Evolutionary conservation across 129 eudicot genomes (phyloP), one percentile per base, ranked within the genome.

Genomic region (Centrapalus pauciflorus): DNA sequence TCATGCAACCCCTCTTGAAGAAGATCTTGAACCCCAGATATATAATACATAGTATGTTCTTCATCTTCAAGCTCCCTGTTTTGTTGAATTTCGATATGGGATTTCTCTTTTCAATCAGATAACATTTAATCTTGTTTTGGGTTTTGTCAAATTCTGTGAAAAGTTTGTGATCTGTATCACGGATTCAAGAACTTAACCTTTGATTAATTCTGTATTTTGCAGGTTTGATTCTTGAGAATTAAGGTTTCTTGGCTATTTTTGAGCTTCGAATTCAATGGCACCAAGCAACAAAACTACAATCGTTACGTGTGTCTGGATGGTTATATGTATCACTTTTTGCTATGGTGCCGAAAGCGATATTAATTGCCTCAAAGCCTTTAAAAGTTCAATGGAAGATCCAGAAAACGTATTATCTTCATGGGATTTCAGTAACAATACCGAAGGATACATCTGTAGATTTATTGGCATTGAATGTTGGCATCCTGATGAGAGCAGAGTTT

Each of bases 401-500:
- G 12, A 48, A 0, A 45, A 62, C 25, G 0, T 4, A 64, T 75
- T 90, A 65, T 49, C 70, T 43, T 7, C 90, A 19, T 86, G 97
- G 95, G 70, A 81, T 28, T 86, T 90, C 46, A 56, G 58, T 24
- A 79, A 72, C 40, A 30, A 3, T 2, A 64, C 76, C 0, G 64
- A 59, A n/a, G 94, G 90, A n/a, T 77, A 34, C 51, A 80, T 90
- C 40, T 90, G 95, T 51, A 50, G 30, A 9, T 90, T 90, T 37
- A 43, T 26, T 11, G 95, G 95, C 20, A 49, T 83, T 0, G 82
- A 81, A 0, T 90, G 97, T 62, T 86, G 95, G 97, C 80, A 83
- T 21, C 49, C 61, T 0, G 58, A 79, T 12, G 95, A 84, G 65
- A 77, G 72, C 54, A 77, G 69, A 64, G 87, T 90, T 23, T 32